Evolutionary conservation across 2,329 filamentous ascomycete species (phyloP), one percentile per base, ranked within the genome.

Genomic region (Pseudofabraea citricarpa): DNA sequence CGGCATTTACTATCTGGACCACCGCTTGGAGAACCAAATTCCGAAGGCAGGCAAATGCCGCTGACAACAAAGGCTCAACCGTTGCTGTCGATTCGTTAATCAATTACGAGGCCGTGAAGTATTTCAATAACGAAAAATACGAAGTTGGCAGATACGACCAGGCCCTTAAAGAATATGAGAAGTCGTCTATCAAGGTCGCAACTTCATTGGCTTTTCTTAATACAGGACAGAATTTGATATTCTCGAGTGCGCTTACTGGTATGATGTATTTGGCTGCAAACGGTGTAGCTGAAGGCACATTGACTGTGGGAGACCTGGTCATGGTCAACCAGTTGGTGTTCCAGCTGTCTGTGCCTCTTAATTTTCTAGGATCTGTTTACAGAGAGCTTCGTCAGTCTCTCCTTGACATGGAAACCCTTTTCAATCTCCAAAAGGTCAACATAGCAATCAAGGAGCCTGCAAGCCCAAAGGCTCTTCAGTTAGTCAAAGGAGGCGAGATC

Each of bases 261-360:
- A 98, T 98, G 91, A 98, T 98, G 93, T 97, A 95, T 62, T 77
- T 97, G 45, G 93, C 90, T 5, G 89, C 89, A 19, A 81, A 91
- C 57, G 94, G 94, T 26, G 90, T 98, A 1, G 89, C 88, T 1
- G 73, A 71, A 3, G 91, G 91, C 12, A 71, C 73, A 5, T 69
- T 98, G 56, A 96, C 91, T 0, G 90, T 98, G 12, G 93, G 93
- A 46, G 94, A 98, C 62, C 74, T 98, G 23, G 93, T 98, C 61
- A 94, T 98, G 88, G 89, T 98, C 54, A 98, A 98, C 64, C 93
- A 97, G 71, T 82, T 98, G 15, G 90, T 98, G 46, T 98, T 98
- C 68, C 93, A 98, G 67, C 82, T 98, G 5, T 96, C 90, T 0
- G 89, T 98, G 4, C 93, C 93, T 0, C 77, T 98, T 47, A 98